phyloP scores from a whole-genome alignment of 2,329 filamentous ascomycete species.

The Coleophoma crateriformis region DNA sequence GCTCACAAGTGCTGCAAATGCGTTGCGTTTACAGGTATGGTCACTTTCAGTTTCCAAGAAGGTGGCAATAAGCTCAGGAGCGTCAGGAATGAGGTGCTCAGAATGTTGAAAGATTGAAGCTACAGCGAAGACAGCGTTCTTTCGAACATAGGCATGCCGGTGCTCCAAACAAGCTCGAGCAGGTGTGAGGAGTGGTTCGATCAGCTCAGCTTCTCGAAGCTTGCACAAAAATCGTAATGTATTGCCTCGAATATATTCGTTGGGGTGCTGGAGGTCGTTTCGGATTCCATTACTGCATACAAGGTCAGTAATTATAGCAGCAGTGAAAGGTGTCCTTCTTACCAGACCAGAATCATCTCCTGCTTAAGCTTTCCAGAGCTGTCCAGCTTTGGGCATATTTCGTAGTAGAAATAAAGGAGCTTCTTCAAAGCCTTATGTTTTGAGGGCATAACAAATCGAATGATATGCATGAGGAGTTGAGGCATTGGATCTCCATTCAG shows the following conservation, averaged over 20 bases:
- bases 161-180: conserved; percentile 91
- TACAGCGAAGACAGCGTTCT: conserved; percentile 94
- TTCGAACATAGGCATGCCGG: conserved; percentile 94
- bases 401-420: conserved; percentile 97
- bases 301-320: background rate
- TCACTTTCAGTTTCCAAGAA: conserved; percentile 92
- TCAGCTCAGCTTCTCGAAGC: conserved; percentile 88
- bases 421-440: conserved; percentile 97
- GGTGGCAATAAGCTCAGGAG: conserved; percentile 80
- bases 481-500: conserved; percentile 96
- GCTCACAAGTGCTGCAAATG: conserved; percentile 82
- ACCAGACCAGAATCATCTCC: conserved; percentile 99
- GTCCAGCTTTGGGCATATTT: conserved; percentile 96
- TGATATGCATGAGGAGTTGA: conserved; percentile 97
- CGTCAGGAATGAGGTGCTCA: conserved; percentile 88
- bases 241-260: conserved; percentile 97
- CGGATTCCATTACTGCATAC: conserved; percentile 82
- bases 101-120: conserved; percentile 90
- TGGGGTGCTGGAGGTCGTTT: conserved; percentile 93
- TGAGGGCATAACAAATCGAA: conserved; percentile 98
- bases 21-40: conserved; percentile 95
- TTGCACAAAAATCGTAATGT: conserved; percentile 98
- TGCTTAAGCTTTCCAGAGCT: conserved; percentile 92
- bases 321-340: conserved; percentile 23
- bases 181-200: conserved; percentile 91